A percentile compares a stretch with the other conserved stretches of the same genome.
Evolutionary conservation across 1,284 basidiomycete species (phyloP).

Genomic region (Stygiomarasmius scandens): DNA sequence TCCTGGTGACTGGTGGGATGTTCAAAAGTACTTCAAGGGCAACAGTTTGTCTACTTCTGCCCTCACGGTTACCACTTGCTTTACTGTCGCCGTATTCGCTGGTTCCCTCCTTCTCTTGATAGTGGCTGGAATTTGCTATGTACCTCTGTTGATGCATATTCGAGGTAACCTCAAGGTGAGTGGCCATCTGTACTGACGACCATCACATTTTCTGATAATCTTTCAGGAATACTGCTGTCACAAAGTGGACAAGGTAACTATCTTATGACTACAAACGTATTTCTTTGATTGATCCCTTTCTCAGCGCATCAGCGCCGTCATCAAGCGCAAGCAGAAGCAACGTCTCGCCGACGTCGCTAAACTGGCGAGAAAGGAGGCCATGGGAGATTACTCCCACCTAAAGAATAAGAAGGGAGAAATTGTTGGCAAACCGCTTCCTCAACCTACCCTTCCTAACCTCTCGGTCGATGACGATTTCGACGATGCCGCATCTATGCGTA

Average conservation of each 20-base stretch:
- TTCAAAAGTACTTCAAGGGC: slow-evolving; percentile 68
- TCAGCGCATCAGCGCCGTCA: slow-evolving; percentile 89
- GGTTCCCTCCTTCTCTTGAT: slow-evolving; percentile 84
- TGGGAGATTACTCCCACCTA: slow-evolving; percentile 86
- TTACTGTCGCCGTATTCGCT: slow-evolving; percentile 88
- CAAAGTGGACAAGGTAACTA: slow-evolving; percentile 91
- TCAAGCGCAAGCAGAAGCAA: slow-evolving; percentile 90
- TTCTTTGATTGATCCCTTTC: slow-evolving; percentile 15
- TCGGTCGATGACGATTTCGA: slow-evolving; percentile 81
- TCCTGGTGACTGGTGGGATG: slow-evolving; percentile 68
- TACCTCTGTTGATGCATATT: slow-evolving; percentile 93
- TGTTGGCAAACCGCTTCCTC: slow-evolving; percentile 82
- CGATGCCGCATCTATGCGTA: slow-evolving; percentile 60
- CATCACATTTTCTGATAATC: slow-evolving; percentile 1
- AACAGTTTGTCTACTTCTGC: slow-evolving; percentile 79
- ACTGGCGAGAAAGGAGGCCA: slow-evolving; percentile 88
- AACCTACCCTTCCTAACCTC: slow-evolving; percentile 94
- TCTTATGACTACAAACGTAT: slow-evolving; percentile 3
- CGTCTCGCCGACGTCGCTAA: slow-evolving; percentile 82
- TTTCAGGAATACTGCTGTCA: slow-evolving; percentile 94
- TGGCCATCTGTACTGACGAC: slow-evolving; percentile 11
- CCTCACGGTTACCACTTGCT: slow-evolving; percentile 86
- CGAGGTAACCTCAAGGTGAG: slow-evolving; percentile 90
- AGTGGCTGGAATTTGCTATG: slow-evolving; percentile 84
- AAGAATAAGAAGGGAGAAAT: slow-evolving; percentile 93